phyloP scores from a whole-genome alignment of 139 green algal genomes.

The Micractinium conductrix region DNA sequence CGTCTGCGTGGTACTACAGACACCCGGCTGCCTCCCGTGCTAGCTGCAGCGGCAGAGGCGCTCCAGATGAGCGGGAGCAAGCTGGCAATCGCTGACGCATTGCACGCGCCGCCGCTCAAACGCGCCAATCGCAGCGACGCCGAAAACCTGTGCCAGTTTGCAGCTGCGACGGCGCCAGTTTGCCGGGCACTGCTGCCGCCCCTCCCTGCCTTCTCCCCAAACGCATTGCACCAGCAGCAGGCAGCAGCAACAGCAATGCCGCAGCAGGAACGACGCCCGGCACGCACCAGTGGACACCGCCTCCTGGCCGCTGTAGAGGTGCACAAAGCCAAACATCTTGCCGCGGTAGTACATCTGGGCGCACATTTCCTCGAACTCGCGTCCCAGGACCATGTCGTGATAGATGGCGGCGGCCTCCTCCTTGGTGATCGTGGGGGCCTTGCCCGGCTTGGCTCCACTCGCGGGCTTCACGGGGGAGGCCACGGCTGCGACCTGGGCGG shows the following conservation, averaged over 20 bases:
- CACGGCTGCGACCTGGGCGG: not conserved
- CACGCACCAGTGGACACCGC: slow-evolving; percentile 80
- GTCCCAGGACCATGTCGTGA: slow-evolving; percentile 91
- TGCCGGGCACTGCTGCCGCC: too few relatives aligned
- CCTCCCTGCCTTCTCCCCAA: too few relatives aligned
- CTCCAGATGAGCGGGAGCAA: too few relatives aligned
- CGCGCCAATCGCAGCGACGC: too few relatives aligned
- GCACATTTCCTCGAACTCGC: slow-evolving; percentile 99
- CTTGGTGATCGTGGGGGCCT: slow-evolving; percentile 55
- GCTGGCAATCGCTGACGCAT: too few relatives aligned
- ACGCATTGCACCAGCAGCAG: not conserved
- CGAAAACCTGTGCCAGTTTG: too few relatives aligned
- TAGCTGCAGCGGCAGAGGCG: too few relatives aligned
- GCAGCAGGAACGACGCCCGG: too few relatives aligned
- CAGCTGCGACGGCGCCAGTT: too few relatives aligned
- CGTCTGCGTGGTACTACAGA: too few relatives aligned
- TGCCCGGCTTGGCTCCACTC: slow-evolving; percentile 6
- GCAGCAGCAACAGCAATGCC: not conserved
- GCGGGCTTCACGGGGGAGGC: slow-evolving; percentile 32
- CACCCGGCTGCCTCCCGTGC: not conserved
- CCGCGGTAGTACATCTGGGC: slow-evolving; percentile 99
- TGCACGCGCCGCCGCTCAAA: too few relatives aligned
- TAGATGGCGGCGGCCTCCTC: slow-evolving; percentile 78
- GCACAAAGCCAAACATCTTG: slow-evolving; percentile 95
- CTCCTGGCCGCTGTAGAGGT: slow-evolving; percentile 97